Evolutionary conservation across 805 yeast genomes (phyloP).

Genomic region (Kodamaea nitidulidarum): DNA sequence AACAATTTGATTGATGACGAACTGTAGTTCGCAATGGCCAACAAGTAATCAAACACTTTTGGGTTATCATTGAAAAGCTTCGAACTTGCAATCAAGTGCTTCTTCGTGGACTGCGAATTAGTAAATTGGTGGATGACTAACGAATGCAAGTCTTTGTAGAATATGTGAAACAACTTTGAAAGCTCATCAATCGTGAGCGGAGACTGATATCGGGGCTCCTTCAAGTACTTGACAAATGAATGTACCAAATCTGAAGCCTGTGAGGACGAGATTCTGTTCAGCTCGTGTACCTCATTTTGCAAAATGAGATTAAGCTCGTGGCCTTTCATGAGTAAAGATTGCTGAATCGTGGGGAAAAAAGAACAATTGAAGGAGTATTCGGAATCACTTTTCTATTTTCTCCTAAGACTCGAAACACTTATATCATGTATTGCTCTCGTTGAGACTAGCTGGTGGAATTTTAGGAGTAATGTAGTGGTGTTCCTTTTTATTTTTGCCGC

Average conservation of each 20-base stretch:
- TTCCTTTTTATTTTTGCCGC: slow-evolving; percentile 2
- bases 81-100: slow-evolving; percentile 31
- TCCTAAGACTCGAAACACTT: not conserved
- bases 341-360: not conserved
- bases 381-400: not conserved
- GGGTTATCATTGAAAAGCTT: slow-evolving; percentile 27
- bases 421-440: not conserved
- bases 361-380: not conserved
- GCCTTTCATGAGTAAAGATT: not conserved
- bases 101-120: slow-evolving; percentile 36
- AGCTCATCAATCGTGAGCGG: slow-evolving; percentile 37
- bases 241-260: slow-evolving; percentile 20
- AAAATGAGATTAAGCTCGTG: slow-evolving; percentile 3
- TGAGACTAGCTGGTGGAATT: not conserved
- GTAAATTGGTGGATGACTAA: slow-evolving; percentile 31
- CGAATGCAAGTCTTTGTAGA: slow-evolving; percentile 37
- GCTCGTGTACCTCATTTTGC: slow-evolving; percentile 6
- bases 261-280: slow-evolving; percentile 16
- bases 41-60: slow-evolving; percentile 33
- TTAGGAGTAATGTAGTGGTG: not conserved
- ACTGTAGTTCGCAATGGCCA: slow-evolving; percentile 40
- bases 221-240: slow-evolving; percentile 24
- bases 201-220: slow-evolving; percentile 41
- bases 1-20: slow-evolving; percentile 33
- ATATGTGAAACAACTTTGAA: slow-evolving; percentile 28